These are phyloP conservation scores for Beauveria asiatica DNA, from an alignment of 2,329 filamentous ascomycete species.

Conservation along the genomic window DNA sequence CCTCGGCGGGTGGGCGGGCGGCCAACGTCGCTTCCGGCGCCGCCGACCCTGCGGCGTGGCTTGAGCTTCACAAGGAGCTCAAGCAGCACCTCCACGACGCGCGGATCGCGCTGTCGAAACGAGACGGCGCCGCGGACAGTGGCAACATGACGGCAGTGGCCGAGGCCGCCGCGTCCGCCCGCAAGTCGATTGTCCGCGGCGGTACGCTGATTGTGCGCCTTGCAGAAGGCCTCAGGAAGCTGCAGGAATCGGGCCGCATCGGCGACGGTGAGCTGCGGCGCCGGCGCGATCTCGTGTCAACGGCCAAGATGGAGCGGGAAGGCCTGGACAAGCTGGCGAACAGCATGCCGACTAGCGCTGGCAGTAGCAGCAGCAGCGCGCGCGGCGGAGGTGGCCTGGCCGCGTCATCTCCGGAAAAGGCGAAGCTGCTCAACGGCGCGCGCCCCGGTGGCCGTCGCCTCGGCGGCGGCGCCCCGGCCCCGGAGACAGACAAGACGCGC, in stretches of 20 bases:
- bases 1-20: constrained; percentile 37
- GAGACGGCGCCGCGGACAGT: constrained; percentile 45
- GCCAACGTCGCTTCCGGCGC: constrained; percentile 32
- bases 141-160: constrained; percentile 35
- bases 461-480: constrained; percentile 61
- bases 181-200: constrained; percentile 62
- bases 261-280: constrained; percentile 69
- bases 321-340: constrained; percentile 66
- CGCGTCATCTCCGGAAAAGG: constrained; percentile 37
- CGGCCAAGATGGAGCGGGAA: constrained; percentile 65
- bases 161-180: constrained; percentile 65
- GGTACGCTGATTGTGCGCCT: constrained; percentile 55
- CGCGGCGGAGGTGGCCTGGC: constrained; percentile 23
- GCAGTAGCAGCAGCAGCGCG: constrained; percentile 32
- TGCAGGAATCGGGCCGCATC: constrained; percentile 46
- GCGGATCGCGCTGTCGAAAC: constrained; percentile 53
- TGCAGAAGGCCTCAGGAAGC: constrained; percentile 53
- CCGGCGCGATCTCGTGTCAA: constrained; percentile 59
- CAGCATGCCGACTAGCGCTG: constrained; percentile 30
- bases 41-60: constrained; percentile 60
- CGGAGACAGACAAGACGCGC: constrained; percentile 68
- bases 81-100: constrained; percentile 63
- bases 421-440: constrained; percentile 31
- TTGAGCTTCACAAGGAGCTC: constrained; percentile 67
- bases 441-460: constrained; percentile 53